A percentile compares a stretch with the other conserved stretches of the same genome.
Conservation (phyloP, 805 yeast genomes). For the Dipodascus geniculatus region DNA sequence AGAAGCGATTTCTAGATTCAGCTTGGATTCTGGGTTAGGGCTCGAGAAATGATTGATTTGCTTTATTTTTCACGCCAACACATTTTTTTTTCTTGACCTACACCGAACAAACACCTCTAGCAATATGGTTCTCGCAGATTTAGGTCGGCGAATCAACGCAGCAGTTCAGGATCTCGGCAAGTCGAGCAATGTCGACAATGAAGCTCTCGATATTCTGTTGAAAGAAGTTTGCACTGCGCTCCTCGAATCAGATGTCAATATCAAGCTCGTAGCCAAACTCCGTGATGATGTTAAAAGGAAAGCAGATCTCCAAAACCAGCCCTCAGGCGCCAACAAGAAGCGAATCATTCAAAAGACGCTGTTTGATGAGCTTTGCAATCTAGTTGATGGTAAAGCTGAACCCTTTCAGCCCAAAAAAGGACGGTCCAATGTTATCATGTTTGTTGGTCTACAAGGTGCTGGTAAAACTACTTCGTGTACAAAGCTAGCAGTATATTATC, state of each 20-base stretch:
- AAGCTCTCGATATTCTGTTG: conserved; percentile 57
- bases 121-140: conserved; percentile 65
- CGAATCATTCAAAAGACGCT: conserved; percentile 81
- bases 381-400: conserved; percentile 57
- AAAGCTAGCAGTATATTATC: conserved; percentile 87
- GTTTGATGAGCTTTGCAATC: conserved; percentile 78
- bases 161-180: conserved; percentile 57
- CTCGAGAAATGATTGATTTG: not conserved
- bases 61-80: not conserved
- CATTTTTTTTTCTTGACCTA: not conserved
- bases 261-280: conserved; percentile 65
- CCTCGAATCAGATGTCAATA: conserved; percentile 88
- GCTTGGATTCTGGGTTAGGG: not conserved
- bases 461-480: conserved; percentile 98
- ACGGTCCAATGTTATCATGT: conserved; percentile 74
- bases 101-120: not conserved
- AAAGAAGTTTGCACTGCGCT: conserved; percentile 86
- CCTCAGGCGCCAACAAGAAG: conserved; percentile 54
- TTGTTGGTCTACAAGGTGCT: conserved; percentile 97
- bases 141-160: conserved; percentile 63
- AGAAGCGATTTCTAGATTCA: no score
- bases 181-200: conserved; percentile 45
- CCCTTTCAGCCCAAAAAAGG: conserved; percentile 83
- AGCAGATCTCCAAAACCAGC: conserved; percentile 41
- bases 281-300: conserved; percentile 58